Percentiles rank a stretch among this genome's conserved stretches.
Conservation (phyloP, 176 grass and related monocot genomes). For the Carex cristatella region DNA sequence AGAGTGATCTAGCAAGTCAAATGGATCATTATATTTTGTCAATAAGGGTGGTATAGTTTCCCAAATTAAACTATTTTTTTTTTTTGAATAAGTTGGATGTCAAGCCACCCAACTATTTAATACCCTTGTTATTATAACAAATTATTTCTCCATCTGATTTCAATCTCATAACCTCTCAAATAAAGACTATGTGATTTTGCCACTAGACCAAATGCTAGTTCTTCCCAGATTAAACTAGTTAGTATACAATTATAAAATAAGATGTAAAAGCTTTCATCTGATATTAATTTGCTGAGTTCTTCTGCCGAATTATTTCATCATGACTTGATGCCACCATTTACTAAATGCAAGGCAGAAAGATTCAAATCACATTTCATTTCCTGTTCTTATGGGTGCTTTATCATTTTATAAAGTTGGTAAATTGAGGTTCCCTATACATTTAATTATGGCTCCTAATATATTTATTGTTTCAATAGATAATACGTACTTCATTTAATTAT, state of each 20-base stretch:
- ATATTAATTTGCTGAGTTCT: not conserved
- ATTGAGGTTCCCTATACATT: not conserved
- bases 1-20: no score
- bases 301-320: not conserved
- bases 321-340: not conserved
- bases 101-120: no score
- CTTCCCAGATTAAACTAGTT: not conserved
- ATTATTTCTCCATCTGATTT: no score
- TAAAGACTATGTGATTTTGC: no score
- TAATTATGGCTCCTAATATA: not conserved
- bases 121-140: no score
- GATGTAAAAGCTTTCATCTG: not conserved
- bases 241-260: not conserved
- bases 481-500: not conserved
- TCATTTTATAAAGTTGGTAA: not conserved
- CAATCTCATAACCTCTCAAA: no score
- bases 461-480: not conserved
- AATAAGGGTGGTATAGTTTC: not conserved
- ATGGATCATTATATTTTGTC: no score
- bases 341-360: not conserved
- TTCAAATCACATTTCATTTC: not conserved
- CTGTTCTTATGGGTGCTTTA: not conserved
- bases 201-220: no score
- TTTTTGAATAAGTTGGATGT: no score
- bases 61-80: not conserved